Evolutionary conservation across 1,284 basidiomycete species (phyloP), one percentile per base, ranked within the genome.

Genomic region (Pseudomicrostroma phylloplanum): DNA sequence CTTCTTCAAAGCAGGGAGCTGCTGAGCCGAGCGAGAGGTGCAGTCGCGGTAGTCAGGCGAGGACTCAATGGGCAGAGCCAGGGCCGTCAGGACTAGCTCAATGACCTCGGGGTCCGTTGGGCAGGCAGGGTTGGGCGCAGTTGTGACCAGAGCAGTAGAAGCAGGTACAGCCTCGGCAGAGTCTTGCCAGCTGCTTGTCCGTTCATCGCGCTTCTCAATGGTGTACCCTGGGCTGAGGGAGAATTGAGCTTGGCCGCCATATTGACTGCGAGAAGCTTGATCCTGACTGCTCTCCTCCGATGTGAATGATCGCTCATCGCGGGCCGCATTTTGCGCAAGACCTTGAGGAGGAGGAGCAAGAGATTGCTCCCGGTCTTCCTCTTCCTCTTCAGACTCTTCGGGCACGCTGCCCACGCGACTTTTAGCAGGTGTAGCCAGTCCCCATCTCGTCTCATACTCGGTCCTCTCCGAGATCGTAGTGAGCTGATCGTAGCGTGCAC

Each of bases 81-180:
- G 84, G 0, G 86, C 85, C 26, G 71, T 61, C 1, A 97, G 83
- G 8, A 94, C 79, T 0, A 84, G 82, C 2, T 83, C 81, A 36
- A 92, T 75, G 55, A 91, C 85, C 0, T 85, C 81, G 4, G 85
- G 83, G 65, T 91, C 88, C 70, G 88, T 88, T 0, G 93, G 91
- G 79, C 92, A 89, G 81, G 91, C 94, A 1, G 91, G 92, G 75
- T 96, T 93, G 1, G 88, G 83, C 21, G 21, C 25, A 23, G 51
- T 15, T 7, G 51, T 19, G 21, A 54, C 51, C 23, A 25, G 13
- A 25, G 21, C 25, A 2, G 51, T 15, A 74, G 61, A 0, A 71
- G 71, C 59, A 71, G 67, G 67, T 71, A 70, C 41, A 66, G 72
- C 26, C 21, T 48, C 43, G 43, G 21, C 43, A n/a, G 43, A 48